Base-by-base conservation (phyloP, 352 stramenopile genomes). In the Globisporangium rhizosaccharum region DNA sequence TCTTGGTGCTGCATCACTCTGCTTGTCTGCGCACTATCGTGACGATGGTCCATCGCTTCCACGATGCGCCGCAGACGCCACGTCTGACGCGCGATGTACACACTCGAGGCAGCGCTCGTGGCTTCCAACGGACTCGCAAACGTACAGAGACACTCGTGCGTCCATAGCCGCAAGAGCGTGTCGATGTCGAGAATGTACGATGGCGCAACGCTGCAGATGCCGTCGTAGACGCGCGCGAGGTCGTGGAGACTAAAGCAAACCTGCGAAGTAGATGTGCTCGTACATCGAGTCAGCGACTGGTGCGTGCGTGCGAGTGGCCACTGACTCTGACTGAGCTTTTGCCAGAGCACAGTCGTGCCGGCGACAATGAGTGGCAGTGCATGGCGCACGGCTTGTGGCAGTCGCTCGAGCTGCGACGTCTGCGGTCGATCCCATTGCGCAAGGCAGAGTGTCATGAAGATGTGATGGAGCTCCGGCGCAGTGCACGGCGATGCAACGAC, bases 281-380 rank as follows among this genome's bases (percentile, higher is more conserved):
- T 47, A 12, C 3, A 20, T 0, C 6, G 7, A 18, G 5, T 10
- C 23, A 7, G 11, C 30, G 30, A 7, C 47, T 10, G 41, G 3
- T 10, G 47, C 5, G 33, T 9, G 10, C n/a, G 3, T 50, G 10
- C 25, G 12, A 7, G 8, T 36, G 47, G 11, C 30, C 50, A 26
- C 10, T 23, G 17, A 1, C 23, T 55, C 9, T 12, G 52, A 6
- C 70, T 59, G 10, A 87, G 54, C 20, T 67, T 67, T 33, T 88
- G 71, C 80, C 80, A 90, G 2, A 90, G 56, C 10, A 85, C 68
- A 0, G 65, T 80, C 0, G 76, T 83, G 0, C 56, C 72, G 23
- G 75, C 70, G 1, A 77, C 62, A 5, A 85, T 20, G 0, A 70
- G 25, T 1, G 70, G 68, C 11, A 85, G 17, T 1, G 60, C 53